Evolutionary conservation across 768 basidiomycete genomes (phyloP), one percentile per base, ranked within the genome.

Genomic region (Exsudoporus frostii): DNA sequence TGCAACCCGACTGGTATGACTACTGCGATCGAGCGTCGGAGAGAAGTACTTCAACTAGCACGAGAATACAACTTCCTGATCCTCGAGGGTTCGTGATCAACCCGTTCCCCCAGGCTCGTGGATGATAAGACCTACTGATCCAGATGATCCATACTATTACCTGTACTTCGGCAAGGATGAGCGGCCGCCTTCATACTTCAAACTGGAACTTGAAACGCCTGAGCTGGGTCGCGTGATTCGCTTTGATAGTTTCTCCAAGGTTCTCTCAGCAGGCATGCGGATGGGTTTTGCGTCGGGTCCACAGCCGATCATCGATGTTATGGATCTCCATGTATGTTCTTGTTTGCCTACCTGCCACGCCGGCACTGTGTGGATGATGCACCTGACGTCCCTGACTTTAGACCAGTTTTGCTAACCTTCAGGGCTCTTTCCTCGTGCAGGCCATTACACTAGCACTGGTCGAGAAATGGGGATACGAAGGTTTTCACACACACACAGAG

Each of bases 161-260:
- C 69, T 92, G 50, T 90, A 92, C 71, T 94, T 86, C 57, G 88
- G 89, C 33, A 69, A 75, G 17, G 67, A 69, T 9, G 75, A 83
- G 24, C 78, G 86, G 15, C 82, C 84, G 13, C 82, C 86, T 1
- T 90, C 87, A 0, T 96, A 94, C 70, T 93, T 95, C 64, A 76
- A 81, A 36, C 77, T 96, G 34, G 94, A 97, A 68, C 75, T 74
- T 13, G 78, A 82, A 48, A 79, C 81, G 57, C 76, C 79, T 14
- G 80, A 84, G 59, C 78, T 81, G 22, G 94, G 94, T 3, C 82
- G 86, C 13, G 92, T 96, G 36, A 61, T 96, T 19, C 83, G 94
- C 37, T 92, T 96, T 67, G 94, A 97, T 66, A 92, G 89, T 64
- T 76, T 96, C 49, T 92, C 88, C 50, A 97, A 97, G 73, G 75